Percentiles rank a stretch among this genome's conserved stretches.
phyloP scores from a whole-genome alignment of 257 asterid genomes.

The Asclepias syriaca region DNA sequence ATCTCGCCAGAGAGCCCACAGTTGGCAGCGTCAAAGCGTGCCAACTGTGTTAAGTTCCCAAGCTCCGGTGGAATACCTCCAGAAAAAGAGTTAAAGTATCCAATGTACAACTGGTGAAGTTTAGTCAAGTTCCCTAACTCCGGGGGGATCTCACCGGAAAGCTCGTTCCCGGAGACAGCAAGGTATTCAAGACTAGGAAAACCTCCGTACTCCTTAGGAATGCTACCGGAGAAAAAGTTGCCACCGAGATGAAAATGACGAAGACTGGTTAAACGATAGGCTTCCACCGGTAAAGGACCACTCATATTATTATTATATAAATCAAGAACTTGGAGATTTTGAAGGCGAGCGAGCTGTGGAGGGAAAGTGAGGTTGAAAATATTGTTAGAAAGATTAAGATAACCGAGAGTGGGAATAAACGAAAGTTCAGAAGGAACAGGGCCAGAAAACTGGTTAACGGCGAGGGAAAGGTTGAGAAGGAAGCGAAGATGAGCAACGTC shows the following conservation, averaged over 20 bases:
- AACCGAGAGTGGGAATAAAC: constrained; percentile 40
- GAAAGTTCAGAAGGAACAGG: constrained; percentile 60
- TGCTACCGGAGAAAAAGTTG: constrained; percentile 55
- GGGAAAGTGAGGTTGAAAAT: constrained; percentile 56
- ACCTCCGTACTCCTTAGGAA: constrained; percentile 65
- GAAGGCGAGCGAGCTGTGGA: constrained; percentile 36
- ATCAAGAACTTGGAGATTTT: constrained; percentile 58
- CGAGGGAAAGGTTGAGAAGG: constrained; percentile 55
- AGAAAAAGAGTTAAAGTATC: constrained; percentile 61
- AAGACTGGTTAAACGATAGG: constrained; percentile 38
- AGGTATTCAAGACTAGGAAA: constrained; percentile 58
- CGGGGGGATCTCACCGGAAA: constrained; percentile 57
- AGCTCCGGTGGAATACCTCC: constrained; percentile 82
- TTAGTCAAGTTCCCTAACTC: constrained; percentile 59
- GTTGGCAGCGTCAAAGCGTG: constrained; percentile 70
- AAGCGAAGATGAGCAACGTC: constrained; percentile 57
- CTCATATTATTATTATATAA: constrained; percentile 76
- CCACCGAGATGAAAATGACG: constrained; percentile 81
- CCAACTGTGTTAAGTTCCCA: constrained; percentile 54
- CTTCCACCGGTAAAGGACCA: constrained; percentile 58
- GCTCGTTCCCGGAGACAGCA: constrained; percentile 78
- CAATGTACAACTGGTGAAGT: constrained; percentile 72
- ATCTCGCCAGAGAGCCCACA: constrained; percentile 82
- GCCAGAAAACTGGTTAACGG: constrained; percentile 54
- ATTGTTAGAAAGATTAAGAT: constrained; percentile 73